phyloP scores from a whole-genome alignment of 345 rosid species.

The Eutrema yunnanense region DNA sequence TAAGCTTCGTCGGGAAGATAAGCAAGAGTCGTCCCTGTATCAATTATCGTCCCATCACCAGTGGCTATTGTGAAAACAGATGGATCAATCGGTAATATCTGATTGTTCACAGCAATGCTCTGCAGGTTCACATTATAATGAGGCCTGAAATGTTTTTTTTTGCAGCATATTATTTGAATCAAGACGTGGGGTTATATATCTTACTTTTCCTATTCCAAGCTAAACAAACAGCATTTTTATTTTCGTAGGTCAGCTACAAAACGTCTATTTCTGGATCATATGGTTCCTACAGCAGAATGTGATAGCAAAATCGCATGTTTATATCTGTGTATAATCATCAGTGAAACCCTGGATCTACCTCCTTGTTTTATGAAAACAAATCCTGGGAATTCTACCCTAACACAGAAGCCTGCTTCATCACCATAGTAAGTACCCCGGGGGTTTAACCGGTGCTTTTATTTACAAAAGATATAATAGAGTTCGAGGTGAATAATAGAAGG shows the following conservation, averaged over 20 bases:
- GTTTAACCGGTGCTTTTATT: background rate
- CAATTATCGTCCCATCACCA: constrained; percentile 84
- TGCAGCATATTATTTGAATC: constrained; percentile 30
- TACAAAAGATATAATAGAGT: background rate
- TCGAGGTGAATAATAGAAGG: background rate
- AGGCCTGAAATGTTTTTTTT: constrained; percentile 56
- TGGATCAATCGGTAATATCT: constrained; percentile 55
- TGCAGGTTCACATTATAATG: constrained; percentile 92
- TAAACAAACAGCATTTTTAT: background rate
- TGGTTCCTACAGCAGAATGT: background rate
- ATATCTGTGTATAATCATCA: background rate
- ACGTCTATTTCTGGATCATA: background rate
- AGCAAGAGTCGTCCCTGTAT: constrained; percentile 98
- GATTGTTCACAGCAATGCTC: constrained; percentile 78
- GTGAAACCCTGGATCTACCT: background rate
- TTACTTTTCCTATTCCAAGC: constrained; percentile 14
- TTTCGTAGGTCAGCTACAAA: background rate
- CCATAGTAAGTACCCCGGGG: background rate
- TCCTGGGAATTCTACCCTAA: background rate
- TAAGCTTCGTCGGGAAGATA: constrained; percentile 80
- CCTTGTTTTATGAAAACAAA: background rate
- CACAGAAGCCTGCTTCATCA: background rate
- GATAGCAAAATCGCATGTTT: background rate
- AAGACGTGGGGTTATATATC: constrained; percentile 20
- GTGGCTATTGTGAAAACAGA: constrained; percentile 73